Evolutionary conservation across 2,329 filamentous ascomycete species (phyloP).

Genomic region (Berkeleyomyces rouxiae): DNA sequence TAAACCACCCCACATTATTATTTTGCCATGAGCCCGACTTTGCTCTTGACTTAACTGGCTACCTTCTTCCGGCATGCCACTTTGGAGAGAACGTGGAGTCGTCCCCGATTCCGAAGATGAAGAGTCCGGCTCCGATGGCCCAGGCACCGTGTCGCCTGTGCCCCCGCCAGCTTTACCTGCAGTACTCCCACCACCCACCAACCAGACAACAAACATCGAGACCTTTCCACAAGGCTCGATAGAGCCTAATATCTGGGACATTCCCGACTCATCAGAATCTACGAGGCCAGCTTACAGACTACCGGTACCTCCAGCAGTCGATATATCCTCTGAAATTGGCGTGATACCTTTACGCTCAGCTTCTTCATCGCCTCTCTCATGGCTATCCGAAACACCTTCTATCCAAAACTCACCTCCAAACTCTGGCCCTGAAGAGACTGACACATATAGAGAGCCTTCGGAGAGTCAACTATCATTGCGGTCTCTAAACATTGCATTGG

Average conservation of each 20-base stretch:
- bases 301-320: not conserved
- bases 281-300: not conserved
- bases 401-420: not conserved
- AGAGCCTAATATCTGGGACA: constrained; percentile 8
- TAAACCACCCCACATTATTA: not conserved
- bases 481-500: not conserved
- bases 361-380: constrained; percentile 9
- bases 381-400: not conserved
- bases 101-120: constrained; percentile 36
- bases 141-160: constrained; percentile 16
- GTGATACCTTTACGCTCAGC: not conserved
- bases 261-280: constrained; percentile 6
- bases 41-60: not conserved
- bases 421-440: not conserved
- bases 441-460: not conserved
- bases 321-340: not conserved
- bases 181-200: not conserved
- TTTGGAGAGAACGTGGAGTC: constrained; percentile 34
- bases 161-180: not conserved
- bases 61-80: constrained; percentile 22
- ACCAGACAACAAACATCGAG: not conserved
- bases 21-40: not conserved
- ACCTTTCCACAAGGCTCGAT: not conserved
- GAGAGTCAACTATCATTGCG: not conserved
- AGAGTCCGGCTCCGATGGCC: constrained; percentile 27